Evolutionary conservation across 768 basidiomycete genomes (phyloP), one percentile per base, ranked within the genome.

Genomic region (Fistulinella prunicolor): DNA sequence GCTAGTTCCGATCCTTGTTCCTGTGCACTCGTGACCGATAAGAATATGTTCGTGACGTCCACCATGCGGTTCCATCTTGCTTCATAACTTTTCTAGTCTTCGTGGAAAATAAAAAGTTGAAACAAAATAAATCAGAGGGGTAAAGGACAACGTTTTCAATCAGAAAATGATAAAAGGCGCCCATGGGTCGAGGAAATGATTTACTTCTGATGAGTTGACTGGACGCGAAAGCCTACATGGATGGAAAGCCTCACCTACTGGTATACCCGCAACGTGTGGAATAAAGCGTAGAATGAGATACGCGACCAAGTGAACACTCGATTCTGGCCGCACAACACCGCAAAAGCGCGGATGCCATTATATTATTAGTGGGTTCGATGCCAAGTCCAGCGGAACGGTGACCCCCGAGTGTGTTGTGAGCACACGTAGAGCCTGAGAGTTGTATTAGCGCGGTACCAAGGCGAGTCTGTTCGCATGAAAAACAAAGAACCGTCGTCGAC

Each of bases 211-310:
- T 47, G 37, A 29, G 45, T n/a, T 23, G 23, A 22, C 9, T 22
- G 26, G 45, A 38, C 4, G 42, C 9, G 6, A 44, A 37, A 47
- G 21, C 37, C 40, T 46, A 41, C 52, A 59, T 54, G 57, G 46
- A 39, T 21, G 22, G 24, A 32, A 44, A 26, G 26, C 24, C 21
- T 20, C 19, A 26, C 36, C 22, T 41, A 28, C 22, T 23, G 24
- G 30, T 13, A 16, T 41, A 46, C 17, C 5, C 19, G 14, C 20
- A n/a, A 9, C 1, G 13, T 19, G 28, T 38, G 36, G 24, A 38
- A 19, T 20, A 35, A 30, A 23, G 29, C 3, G 13, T 44, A 20
- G 38, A 14, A 38, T 19, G 40, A 3, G 34, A 38, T 29, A 20
- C 20, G 26, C 12, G 29, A 32, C 38, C 38, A 34, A 24, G 12